phyloP scores from a whole-genome alignment of 352 stramenopile genomes.

The Phytophthora europaea region DNA sequence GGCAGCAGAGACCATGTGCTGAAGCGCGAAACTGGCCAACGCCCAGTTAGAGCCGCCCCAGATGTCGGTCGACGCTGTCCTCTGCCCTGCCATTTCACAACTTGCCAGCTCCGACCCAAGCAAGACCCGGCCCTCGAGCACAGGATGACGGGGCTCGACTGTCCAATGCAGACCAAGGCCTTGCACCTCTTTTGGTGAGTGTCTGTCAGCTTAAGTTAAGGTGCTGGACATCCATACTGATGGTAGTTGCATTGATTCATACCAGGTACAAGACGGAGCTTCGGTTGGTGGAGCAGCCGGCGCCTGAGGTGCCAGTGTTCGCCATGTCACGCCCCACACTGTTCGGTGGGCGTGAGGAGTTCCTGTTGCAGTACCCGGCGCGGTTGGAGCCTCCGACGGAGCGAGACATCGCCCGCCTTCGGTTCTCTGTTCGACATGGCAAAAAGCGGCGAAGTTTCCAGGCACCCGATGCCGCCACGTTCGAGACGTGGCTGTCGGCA shows the following conservation, averaged over 20 bases:
- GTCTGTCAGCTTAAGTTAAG: not conserved
- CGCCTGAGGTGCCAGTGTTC: conserved; percentile 31
- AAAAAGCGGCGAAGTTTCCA: conserved; percentile 38
- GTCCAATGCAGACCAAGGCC: conserved; percentile 36
- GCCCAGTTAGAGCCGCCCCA: conserved; percentile 14
- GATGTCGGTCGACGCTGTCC: conserved; percentile 4
- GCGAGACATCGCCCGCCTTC: conserved; percentile 27
- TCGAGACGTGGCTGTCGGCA: conserved; percentile 26
- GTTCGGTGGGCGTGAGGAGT: conserved; percentile 33
- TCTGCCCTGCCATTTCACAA: conserved; percentile 21
- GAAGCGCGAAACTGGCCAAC: conserved; percentile 20
- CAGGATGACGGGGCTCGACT: conserved; percentile 28
- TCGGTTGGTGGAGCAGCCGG: conserved; percentile 19
- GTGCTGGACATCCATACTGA: not conserved
- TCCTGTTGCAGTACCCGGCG: conserved; percentile 37
- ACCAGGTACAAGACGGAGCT: conserved; percentile 36
- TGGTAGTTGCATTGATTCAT: not conserved
- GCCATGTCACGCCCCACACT: conserved; percentile 26
- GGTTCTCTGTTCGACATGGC: conserved; percentile 34
- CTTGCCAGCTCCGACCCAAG: conserved; percentile 14
- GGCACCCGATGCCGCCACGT: conserved; percentile 31
- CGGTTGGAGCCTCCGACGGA: conserved; percentile 26
- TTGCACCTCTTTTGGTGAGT: conserved; percentile 41
- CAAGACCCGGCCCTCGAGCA: not conserved
- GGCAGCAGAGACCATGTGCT: conserved; percentile 32